Conservation (phyloP, 176 grass and related monocot species). For the Carex littledalei region DNA sequence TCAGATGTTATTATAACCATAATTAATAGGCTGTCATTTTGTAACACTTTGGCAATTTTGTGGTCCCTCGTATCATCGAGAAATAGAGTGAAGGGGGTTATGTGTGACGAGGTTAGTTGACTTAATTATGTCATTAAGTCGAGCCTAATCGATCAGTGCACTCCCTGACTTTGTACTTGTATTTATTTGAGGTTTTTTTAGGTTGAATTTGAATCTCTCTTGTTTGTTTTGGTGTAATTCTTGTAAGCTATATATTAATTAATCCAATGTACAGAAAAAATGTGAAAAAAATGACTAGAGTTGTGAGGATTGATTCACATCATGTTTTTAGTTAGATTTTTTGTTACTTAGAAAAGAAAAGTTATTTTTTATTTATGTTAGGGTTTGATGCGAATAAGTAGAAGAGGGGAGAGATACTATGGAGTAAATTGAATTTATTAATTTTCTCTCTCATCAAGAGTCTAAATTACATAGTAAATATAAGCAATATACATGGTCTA, state of each 20-base stretch:
- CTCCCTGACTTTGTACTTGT: neutral
- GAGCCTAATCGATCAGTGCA: neutral
- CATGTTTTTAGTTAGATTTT: neutral
- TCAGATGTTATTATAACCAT: neutral
- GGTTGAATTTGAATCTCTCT: neutral
- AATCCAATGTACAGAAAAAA: slow-evolving; percentile 20
- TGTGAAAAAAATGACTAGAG: neutral
- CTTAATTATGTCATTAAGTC: neutral
- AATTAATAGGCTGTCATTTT: neutral
- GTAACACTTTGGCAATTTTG: slow-evolving; percentile 11
- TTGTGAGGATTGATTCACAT: neutral
- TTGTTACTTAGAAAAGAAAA: neutral
- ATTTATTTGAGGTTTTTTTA: neutral
- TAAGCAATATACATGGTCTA: too few relatives aligned
- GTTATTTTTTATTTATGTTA: neutral
- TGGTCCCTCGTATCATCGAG: neutral
- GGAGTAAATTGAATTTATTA: neutral
- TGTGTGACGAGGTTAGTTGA: neutral
- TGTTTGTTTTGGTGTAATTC: slow-evolving; percentile 1
- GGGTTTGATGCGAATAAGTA: too few relatives aligned
- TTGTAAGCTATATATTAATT: slow-evolving; percentile 23
- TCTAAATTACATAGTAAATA: too few relatives aligned
- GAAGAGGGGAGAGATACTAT: too few relatives aligned
- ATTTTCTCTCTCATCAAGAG: neutral
- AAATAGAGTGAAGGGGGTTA: neutral